Conservation (phyloP, 2,329 filamentous ascomycete genomes). For the Remersonia thermophila region DNA sequence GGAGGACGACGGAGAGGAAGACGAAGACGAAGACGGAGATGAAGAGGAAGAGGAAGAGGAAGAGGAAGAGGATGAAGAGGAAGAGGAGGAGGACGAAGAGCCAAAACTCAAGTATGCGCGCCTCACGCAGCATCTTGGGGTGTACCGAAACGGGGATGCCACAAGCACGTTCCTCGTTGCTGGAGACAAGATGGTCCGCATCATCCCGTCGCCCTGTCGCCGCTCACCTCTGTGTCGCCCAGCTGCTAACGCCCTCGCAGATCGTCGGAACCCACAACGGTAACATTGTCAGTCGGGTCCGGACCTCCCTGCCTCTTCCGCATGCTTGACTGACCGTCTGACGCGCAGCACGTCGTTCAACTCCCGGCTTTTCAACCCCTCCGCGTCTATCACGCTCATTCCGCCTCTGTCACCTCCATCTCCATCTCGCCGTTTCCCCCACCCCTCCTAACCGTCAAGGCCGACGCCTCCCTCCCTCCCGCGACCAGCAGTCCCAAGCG, state of each 20-base stretch:
- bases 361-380: constrained; percentile 71
- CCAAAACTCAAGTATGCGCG: constrained; percentile 87
- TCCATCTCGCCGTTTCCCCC: constrained; percentile 79
- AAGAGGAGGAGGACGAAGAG: constrained; percentile 78
- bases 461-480: constrained; percentile 28
- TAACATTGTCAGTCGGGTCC: constrained; percentile 68
- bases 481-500: constrained; percentile 23
- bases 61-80: constrained; percentile 48
- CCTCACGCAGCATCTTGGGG: constrained; percentile 65
- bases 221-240: background rate
- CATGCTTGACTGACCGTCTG: background rate
- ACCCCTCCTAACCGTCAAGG: constrained; percentile 32
- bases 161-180: constrained; percentile 83
- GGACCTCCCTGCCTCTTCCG: background rate
- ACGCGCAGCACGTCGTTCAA: constrained; percentile 63
- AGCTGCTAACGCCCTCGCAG: constrained; percentile 32
- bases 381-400: constrained; percentile 82
- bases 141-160: constrained; percentile 91
- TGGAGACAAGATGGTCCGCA: constrained; percentile 91
- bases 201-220: constrained; percentile 15
- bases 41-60: constrained; percentile 34
- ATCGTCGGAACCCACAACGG: constrained; percentile 92
- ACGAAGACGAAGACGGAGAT: constrained; percentile 28
- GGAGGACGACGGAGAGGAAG: constrained; percentile 16
- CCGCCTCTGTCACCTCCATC: constrained; percentile 77